Evolutionary conservation across 176 grass and related monocot genomes (phyloP).

Genomic region (Aegilops sharonensis): DNA sequence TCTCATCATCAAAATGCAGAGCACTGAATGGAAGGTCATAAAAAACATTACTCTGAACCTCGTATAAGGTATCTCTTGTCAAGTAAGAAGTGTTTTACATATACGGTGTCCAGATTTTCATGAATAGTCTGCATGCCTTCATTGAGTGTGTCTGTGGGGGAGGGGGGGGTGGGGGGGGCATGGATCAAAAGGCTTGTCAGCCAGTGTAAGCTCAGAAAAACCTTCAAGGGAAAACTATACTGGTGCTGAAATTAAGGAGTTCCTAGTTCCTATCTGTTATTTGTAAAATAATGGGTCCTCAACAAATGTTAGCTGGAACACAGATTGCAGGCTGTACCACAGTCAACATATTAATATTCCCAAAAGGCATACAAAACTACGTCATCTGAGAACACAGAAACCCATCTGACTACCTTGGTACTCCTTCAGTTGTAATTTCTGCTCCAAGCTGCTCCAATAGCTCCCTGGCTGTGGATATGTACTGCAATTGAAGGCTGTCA

Average conservation of each 20-base stretch:
- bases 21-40: not conserved
- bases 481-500: conserved; percentile 47
- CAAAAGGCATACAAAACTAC: not conserved
- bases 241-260: not conserved
- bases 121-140: not conserved
- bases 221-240: not conserved
- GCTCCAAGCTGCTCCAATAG: conserved; percentile 77
- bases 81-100: not conserved
- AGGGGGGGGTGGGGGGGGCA: not conserved
- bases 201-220: not conserved
- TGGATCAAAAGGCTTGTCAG: too few species aligned
- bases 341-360: not conserved
- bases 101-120: not conserved
- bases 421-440: conserved; percentile 62
- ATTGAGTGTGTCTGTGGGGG: not conserved
- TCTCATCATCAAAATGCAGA: conserved; percentile 7
- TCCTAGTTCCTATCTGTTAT: not conserved
- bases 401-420: conserved; percentile 27
- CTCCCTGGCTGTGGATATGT: conserved; percentile 75
- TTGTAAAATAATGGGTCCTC: not conserved
- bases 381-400: not conserved
- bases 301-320: not conserved
- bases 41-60: not conserved
- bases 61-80: not conserved
- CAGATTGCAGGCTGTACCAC: conserved; percentile 7